A percentile compares a stretch with the other conserved stretches of the same genome.
phyloP scores from a whole-genome alignment of 768 basidiomycete species.

The Russula vinacea region DNA sequence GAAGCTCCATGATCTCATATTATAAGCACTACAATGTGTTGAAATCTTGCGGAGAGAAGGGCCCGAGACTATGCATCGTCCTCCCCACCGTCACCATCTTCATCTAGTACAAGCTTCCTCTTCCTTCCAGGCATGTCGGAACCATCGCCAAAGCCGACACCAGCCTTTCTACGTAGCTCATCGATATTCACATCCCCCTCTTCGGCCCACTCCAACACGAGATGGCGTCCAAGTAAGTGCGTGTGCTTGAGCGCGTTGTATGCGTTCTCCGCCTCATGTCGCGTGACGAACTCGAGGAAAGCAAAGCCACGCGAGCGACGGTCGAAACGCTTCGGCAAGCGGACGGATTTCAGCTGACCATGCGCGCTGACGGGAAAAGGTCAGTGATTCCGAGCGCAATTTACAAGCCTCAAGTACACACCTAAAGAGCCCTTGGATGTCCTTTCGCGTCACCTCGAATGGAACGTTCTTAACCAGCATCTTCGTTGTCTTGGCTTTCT shows the following conservation, averaged over 20 bases:
- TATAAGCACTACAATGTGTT: not conserved
- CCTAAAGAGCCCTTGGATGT: slow-evolving; percentile 87
- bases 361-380: slow-evolving; percentile 57
- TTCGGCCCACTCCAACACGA: slow-evolving; percentile 90
- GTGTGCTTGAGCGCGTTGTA: slow-evolving; percentile 86
- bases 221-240: slow-evolving; percentile 91
- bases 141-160: slow-evolving; percentile 70
- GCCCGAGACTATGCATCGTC: slow-evolving; percentile 32
- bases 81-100: slow-evolving; percentile 37
- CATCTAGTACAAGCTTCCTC: slow-evolving; percentile 60
- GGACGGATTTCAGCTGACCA: slow-evolving; percentile 90
- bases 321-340: slow-evolving; percentile 90
- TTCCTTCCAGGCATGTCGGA: slow-evolving; percentile 71
- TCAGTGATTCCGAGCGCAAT: not conserved
- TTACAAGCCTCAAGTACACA: slow-evolving; percentile 39
- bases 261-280: slow-evolving; percentile 87
- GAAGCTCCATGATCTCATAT: not conserved
- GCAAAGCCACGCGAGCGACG: slow-evolving; percentile 90
- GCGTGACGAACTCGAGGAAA: slow-evolving; percentile 89
- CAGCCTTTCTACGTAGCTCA: slow-evolving; percentile 71
- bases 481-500: slow-evolving; percentile 68
- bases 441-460: slow-evolving; percentile 93
- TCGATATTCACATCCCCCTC: slow-evolving; percentile 79
- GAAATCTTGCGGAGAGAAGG: not conserved
- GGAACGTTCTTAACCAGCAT: slow-evolving; percentile 98